phyloP scores from a whole-genome alignment of 352 stramenopile species.

The Globisporangium cylindrosporum region DNA sequence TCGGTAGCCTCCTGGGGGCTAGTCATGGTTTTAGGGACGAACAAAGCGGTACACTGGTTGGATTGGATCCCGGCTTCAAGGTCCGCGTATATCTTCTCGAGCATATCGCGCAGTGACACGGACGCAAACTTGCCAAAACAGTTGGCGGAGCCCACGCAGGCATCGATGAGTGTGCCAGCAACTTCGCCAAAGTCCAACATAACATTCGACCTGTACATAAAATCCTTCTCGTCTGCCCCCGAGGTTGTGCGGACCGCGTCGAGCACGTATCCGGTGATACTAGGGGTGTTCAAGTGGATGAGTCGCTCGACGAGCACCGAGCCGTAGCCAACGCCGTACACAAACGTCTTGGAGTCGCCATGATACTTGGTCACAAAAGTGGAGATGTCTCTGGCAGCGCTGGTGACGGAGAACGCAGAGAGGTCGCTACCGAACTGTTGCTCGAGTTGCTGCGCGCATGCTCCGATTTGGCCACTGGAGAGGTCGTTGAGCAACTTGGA shows the following conservation, averaged over 20 bases:
- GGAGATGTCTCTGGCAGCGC: conserved; percentile 31
- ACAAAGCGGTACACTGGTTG: no score
- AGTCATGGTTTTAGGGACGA: no score
- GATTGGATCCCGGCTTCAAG: no score
- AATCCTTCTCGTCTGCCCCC: conserved; percentile 11
- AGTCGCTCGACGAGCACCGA: conserved; percentile 48
- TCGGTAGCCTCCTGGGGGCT: no score
- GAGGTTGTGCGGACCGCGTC: conserved; percentile 39
- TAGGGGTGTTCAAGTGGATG: conserved; percentile 39
- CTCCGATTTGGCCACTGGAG: conserved; percentile 21
- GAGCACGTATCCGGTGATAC: conserved; percentile 49
- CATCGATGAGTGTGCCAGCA: background rate
- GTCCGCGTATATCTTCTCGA: no score
- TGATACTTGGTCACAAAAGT: conserved; percentile 23
- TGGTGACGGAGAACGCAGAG: conserved; percentile 46
- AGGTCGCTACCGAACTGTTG: conserved; percentile 21
- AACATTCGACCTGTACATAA: conserved; percentile 11
- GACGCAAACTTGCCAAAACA: background rate
- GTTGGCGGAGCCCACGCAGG: no score
- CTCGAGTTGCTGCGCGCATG: conserved; percentile 28
- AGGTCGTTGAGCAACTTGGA: conserved; percentile 13
- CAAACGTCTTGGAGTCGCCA: conserved; percentile 18
- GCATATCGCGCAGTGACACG: background rate
- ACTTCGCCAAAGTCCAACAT: conserved; percentile 32
- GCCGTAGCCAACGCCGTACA: conserved; percentile 55